These are phyloP conservation scores for Limtongozyma cylindracea DNA, from an alignment of 805 yeast species.

Conservation along the genomic window DNA sequence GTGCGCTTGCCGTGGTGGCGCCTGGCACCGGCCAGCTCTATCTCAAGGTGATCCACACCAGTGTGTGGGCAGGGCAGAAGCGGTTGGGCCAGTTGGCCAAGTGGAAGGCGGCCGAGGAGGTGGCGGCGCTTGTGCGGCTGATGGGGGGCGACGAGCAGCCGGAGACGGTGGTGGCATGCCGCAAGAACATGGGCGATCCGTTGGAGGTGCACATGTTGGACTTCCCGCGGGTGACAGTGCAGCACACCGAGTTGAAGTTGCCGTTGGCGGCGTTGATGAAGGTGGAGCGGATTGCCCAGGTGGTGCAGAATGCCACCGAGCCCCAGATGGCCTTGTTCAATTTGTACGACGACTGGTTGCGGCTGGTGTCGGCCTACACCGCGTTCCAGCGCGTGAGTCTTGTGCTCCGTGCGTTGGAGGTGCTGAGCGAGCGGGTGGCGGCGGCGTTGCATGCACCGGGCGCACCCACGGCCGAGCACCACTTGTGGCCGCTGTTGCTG, in stretches of 20 bases:
- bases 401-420: constrained; percentile 58
- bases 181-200: constrained; percentile 86
- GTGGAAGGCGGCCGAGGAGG: constrained; percentile 98
- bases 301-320: constrained; percentile 69
- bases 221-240: constrained; percentile 73
- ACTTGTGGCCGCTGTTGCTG: constrained; percentile 78
- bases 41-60: constrained; percentile 73
- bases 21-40: constrained; percentile 83
- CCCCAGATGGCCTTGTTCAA: constrained; percentile 85
- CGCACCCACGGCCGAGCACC: constrained; percentile 63
- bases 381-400: constrained; percentile 79
- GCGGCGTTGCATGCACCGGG: too few species aligned
- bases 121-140: constrained; percentile 72
- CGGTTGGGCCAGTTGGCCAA: constrained; percentile 81
- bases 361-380: constrained; percentile 59
- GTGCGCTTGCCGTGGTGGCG: constrained; percentile 72
- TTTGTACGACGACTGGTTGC: constrained; percentile 84
- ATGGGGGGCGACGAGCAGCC: constrained; percentile 90
- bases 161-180: constrained; percentile 67
- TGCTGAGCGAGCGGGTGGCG: constrained; percentile 44
- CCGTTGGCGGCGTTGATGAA: constrained; percentile 79
- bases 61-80: constrained; percentile 94
- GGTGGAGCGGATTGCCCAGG: constrained; percentile 53
- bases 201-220: constrained; percentile 92
- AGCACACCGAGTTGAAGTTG: constrained; percentile 70